Evolutionary conservation across 2,329 filamentous ascomycete species (phyloP).

Genomic region (Penicillium freii): DNA sequence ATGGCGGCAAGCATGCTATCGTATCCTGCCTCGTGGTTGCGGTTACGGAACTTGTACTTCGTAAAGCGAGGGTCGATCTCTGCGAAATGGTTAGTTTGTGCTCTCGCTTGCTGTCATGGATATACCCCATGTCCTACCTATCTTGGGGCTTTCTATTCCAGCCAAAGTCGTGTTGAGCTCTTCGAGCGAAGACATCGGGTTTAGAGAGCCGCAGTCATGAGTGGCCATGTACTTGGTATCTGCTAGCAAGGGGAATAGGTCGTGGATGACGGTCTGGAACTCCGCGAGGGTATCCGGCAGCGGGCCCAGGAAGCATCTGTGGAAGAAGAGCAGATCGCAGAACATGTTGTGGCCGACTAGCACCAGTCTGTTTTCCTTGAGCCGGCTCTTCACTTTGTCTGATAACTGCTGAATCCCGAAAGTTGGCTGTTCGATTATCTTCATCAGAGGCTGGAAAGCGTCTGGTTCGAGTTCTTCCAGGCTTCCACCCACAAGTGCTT

Average conservation of each 20-base stretch:
- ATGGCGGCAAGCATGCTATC: constrained; percentile 62
- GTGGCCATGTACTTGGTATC: constrained; percentile 66
- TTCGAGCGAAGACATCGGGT: constrained; percentile 41
- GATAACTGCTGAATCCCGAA: constrained; percentile 28
- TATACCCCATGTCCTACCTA: constrained; percentile 26
- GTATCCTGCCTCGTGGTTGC: constrained; percentile 60
- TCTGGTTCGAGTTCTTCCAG: constrained; percentile 37
- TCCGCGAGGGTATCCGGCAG: constrained; percentile 56
- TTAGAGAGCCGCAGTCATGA: constrained; percentile 53
- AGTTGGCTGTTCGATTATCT: constrained; percentile 17
- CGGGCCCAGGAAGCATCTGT: constrained; percentile 57
- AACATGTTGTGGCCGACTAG: constrained; percentile 65
- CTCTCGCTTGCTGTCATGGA: background rate
- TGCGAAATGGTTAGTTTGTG: constrained; percentile 23
- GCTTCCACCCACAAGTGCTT: constrained; percentile 46
- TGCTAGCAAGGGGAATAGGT: constrained; percentile 56
- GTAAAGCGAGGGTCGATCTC: constrained; percentile 32
- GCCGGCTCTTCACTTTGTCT: constrained; percentile 35
- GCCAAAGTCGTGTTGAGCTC: constrained; percentile 30
- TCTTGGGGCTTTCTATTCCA: constrained; percentile 27
- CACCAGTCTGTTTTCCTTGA: constrained; percentile 50
- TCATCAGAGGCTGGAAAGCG: constrained; percentile 30
- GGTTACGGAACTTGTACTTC: constrained; percentile 30
- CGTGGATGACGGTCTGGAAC: constrained; percentile 52
- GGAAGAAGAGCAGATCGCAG: constrained; percentile 62